These are phyloP conservation scores for Fragaria ananassa DNA, from an alignment of 306 rosid species.

Conservation along the genomic window DNA sequence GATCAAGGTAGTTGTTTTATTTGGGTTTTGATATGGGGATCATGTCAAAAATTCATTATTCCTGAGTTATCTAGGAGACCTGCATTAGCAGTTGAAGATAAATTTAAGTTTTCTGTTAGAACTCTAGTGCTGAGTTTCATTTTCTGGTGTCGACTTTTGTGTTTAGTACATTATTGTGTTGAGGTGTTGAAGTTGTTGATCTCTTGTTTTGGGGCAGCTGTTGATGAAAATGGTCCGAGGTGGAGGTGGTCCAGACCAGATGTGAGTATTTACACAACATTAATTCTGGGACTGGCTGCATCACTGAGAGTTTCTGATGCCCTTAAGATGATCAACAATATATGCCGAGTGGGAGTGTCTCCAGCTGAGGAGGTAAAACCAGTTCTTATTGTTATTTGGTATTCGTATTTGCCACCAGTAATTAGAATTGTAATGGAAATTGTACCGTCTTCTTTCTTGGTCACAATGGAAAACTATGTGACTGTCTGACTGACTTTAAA, in stretches of 20 bases:
- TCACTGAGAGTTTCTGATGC: constrained; percentile 90
- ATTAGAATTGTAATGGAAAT: neutral
- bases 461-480: neutral
- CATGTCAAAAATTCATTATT: neutral
- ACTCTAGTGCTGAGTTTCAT: neutral
- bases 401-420: neutral
- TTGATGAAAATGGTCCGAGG: constrained; percentile 43
- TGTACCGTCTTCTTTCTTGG: neutral
- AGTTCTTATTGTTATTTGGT: neutral
- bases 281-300: constrained; percentile 78
- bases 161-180: neutral
- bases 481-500: constrained; percentile 3
- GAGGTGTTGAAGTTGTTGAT: constrained; percentile 7
- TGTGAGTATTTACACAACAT: constrained; percentile 46
- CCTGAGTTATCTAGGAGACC: neutral
- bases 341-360: constrained; percentile 81
- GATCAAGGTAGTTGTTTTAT: constrained; percentile 43
- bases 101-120: neutral
- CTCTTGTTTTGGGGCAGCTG: constrained; percentile 38
- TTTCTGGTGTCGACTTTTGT: neutral
- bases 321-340: constrained; percentile 58
- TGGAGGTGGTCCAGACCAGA: constrained; percentile 94
- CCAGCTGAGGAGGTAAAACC: constrained; percentile 81
- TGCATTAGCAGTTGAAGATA: neutral
- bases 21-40: neutral